Conservation (phyloP, 805 yeast species). For the Phaffomyces opuntiae region DNA sequence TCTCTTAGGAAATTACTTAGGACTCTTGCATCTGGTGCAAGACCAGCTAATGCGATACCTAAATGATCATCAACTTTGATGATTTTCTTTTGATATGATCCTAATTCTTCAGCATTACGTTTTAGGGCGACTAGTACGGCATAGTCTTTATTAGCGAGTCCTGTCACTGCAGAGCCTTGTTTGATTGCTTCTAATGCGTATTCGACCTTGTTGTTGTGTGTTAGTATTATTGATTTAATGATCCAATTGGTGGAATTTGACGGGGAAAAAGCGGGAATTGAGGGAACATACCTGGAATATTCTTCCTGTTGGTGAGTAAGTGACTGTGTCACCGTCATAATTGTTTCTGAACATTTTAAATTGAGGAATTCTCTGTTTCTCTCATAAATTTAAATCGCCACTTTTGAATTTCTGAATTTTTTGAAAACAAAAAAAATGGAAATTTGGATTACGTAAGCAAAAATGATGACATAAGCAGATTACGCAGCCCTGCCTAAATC, state of each 20-base stretch:
- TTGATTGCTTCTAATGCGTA: constrained; percentile 93
- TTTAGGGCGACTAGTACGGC: constrained; percentile 92
- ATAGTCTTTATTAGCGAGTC: constrained; percentile 76
- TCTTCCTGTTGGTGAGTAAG: constrained; percentile 93
- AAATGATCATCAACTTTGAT: constrained; percentile 87
- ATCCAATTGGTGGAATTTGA: too few species aligned
- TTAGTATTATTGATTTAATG: constrained; percentile 2
- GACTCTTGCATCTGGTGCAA: constrained; percentile 97
- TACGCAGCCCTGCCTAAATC: background rate
- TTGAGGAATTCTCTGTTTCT: constrained; percentile 4
- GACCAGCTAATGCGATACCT: constrained; percentile 94
- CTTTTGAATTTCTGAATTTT: background rate
- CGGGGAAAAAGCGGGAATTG: background rate
- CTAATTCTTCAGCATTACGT: constrained; percentile 95
- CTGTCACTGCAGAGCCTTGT: constrained; percentile 97
- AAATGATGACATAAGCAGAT: background rate
- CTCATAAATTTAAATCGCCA: constrained; percentile 4
- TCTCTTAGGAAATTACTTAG: constrained; percentile 83
- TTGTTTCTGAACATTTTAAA: constrained; percentile 81
- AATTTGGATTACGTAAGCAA: background rate
- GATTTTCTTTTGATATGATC: constrained; percentile 92
- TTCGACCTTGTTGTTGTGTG: too few species aligned
- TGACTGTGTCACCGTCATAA: constrained; percentile 97
- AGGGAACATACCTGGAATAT: constrained; percentile 55
- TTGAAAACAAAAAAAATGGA: background rate